These are phyloP conservation scores for Zymoseptoria brevis DNA, from an alignment of 2,329 filamentous ascomycete species.

Conservation along the genomic window DNA sequence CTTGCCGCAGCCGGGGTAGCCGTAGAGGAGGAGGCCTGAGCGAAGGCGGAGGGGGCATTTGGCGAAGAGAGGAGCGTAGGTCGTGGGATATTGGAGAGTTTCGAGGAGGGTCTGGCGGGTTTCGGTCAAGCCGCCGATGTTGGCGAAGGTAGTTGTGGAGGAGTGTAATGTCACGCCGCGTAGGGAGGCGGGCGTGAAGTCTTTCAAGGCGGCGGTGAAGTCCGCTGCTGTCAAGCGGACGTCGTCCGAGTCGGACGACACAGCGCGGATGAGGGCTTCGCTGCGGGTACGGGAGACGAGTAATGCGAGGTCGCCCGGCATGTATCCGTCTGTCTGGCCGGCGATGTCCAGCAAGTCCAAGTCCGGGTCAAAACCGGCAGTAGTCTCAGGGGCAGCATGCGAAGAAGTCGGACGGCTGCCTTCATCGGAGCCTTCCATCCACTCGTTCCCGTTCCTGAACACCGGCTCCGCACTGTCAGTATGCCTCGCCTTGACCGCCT, in stretches of 20 bases:
- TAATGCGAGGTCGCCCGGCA: slow-evolving; percentile 86
- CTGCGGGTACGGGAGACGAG: slow-evolving; percentile 82
- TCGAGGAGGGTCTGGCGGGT: slow-evolving; percentile 89
- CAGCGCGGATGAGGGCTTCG: slow-evolving; percentile 81
- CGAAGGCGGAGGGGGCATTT: slow-evolving; percentile 91
- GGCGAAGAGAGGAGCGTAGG: slow-evolving; percentile 94
- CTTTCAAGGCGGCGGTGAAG: slow-evolving; percentile 76
- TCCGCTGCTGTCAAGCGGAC: slow-evolving; percentile 64
- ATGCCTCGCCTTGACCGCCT: slow-evolving; percentile 13
- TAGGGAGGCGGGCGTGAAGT: slow-evolving; percentile 89
- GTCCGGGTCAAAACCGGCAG: slow-evolving; percentile 64
- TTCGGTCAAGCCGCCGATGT: slow-evolving; percentile 78
- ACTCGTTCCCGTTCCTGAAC: slow-evolving; percentile 32
- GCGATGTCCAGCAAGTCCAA: slow-evolving; percentile 90
- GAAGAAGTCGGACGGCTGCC: slow-evolving; percentile 38
- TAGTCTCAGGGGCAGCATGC: slow-evolving; percentile 34
- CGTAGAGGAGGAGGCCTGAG: slow-evolving; percentile 86
- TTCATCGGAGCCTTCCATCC: slow-evolving; percentile 65
- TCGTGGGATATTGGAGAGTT: slow-evolving; percentile 93
- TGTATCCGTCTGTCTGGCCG: slow-evolving; percentile 92
- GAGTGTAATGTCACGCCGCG: slow-evolving; percentile 91
- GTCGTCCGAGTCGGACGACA: slow-evolving; percentile 40
- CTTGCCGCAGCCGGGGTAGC: slow-evolving; percentile 93
- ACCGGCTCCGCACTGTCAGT: slow-evolving; percentile 9
- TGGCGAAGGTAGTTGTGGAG: slow-evolving; percentile 84